A percentile compares a stretch with the other conserved stretches of the same genome.
phyloP scores from a whole-genome alignment of 1,284 basidiomycete species.

The Leccinum pachyderme region DNA sequence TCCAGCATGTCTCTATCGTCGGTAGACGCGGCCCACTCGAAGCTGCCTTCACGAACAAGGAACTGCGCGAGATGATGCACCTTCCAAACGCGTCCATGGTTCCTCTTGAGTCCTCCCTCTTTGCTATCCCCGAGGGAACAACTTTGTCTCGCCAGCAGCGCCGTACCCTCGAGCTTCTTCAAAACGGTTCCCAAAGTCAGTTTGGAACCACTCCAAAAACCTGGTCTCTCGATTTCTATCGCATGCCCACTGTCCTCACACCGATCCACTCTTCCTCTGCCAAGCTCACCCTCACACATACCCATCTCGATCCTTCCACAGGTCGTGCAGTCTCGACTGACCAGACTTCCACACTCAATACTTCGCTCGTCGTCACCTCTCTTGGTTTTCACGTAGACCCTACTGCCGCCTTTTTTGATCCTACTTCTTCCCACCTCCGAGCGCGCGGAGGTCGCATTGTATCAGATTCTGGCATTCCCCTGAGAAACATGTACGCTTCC shows the following conservation, averaged over 20 bases:
- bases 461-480: slow-evolving; percentile 38
- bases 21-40: slow-evolving; percentile 87
- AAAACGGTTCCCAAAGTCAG: slow-evolving; percentile 60
- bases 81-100: slow-evolving; percentile 72
- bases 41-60: slow-evolving; percentile 93
- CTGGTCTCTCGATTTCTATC: slow-evolving; percentile 84
- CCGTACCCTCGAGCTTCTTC: slow-evolving; percentile 64
- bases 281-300: slow-evolving; percentile 57
- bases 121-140: slow-evolving; percentile 38
- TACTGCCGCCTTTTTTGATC: slow-evolving; percentile 50
- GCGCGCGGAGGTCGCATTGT: slow-evolving; percentile 54
- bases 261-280: slow-evolving; percentile 29
- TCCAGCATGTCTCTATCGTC: slow-evolving; percentile 81
- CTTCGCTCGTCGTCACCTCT: slow-evolving; percentile 84
- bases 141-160: slow-evolving; percentile 63
- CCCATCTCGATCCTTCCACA: slow-evolving; percentile 50
- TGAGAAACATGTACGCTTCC: slow-evolving; percentile 81
- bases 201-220: slow-evolving; percentile 53
- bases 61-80: slow-evolving; percentile 87
- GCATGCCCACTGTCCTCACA: slow-evolving; percentile 59
- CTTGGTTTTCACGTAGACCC: slow-evolving; percentile 86
- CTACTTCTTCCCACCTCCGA: slow-evolving; percentile 52
- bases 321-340: slow-evolving; percentile 62
- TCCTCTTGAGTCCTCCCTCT: slow-evolving; percentile 50
- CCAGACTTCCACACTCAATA: slow-evolving; percentile 48